Conservation (phyloP, 331 rosid species). For the Phaseolus coccineus region DNA sequence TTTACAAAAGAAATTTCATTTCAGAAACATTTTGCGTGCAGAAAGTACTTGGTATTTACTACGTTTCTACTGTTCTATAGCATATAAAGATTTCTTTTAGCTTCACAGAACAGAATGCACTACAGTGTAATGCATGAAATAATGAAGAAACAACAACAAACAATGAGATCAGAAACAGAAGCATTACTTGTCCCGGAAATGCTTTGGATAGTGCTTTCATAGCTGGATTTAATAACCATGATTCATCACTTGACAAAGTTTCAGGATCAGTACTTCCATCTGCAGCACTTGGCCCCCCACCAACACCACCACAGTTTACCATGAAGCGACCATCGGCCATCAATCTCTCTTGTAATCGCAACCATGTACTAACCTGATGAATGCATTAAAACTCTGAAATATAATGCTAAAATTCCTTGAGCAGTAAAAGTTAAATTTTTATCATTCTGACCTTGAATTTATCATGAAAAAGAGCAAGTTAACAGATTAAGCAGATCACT, state of each 20-base stretch:
- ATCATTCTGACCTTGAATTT: neutral
- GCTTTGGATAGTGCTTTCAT: constrained; percentile 73
- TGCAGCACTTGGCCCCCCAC: constrained; percentile 50
- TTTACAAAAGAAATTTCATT: constrained; percentile 3
- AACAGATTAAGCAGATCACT: constrained; percentile 1
- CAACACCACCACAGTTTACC: constrained; percentile 90
- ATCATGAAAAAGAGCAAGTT: neutral
- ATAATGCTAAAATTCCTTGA: constrained; percentile 14
- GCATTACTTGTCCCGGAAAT: constrained; percentile 82
- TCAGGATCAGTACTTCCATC: constrained; percentile 42
- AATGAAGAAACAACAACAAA: constrained; percentile 26
- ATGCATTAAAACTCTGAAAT: constrained; percentile 29
- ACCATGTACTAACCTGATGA: constrained; percentile 72
- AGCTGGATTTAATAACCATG: constrained; percentile 65
- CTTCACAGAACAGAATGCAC: neutral
- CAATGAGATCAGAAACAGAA: constrained; percentile 34
- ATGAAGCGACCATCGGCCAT: constrained; percentile 83
- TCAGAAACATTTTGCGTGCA: neutral
- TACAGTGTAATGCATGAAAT: constrained; percentile 34
- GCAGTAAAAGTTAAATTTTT: neutral
- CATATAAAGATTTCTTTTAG: neutral
- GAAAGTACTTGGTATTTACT: constrained; percentile 1
- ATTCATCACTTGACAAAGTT: constrained; percentile 50
- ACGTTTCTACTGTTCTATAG: neutral
- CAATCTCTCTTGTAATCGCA: constrained; percentile 65